Conservation (phyloP, 768 basidiomycete species). For the Terana coerulea region DNA sequence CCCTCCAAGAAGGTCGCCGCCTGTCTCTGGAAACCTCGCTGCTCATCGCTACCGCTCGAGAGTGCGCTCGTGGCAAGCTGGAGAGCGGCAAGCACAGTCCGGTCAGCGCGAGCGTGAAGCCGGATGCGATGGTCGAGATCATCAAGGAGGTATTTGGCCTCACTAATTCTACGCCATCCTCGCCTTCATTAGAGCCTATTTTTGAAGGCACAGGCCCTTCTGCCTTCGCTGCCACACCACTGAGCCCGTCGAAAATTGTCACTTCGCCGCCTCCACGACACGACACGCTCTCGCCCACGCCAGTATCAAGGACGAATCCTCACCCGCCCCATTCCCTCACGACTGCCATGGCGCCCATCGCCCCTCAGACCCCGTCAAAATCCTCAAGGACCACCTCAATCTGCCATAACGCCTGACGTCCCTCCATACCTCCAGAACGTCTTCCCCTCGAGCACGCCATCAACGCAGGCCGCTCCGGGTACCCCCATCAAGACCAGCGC, state of each 20-base stretch:
- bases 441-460: not conserved
- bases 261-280: constrained; percentile 6
- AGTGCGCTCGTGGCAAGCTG: constrained; percentile 35
- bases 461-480: not conserved
- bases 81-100: constrained; percentile 27
- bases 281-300: constrained; percentile 9
- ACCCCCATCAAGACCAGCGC: not conserved
- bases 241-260: constrained; percentile 8
- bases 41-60: constrained; percentile 50
- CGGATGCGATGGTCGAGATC: constrained; percentile 25
- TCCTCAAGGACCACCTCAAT: not conserved
- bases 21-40: constrained; percentile 58
- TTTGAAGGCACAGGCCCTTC: constrained; percentile 9
- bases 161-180: constrained; percentile 3
- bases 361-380: not conserved
- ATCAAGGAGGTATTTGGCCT: constrained; percentile 32
- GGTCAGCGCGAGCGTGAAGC: constrained; percentile 22
- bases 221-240: constrained; percentile 7
- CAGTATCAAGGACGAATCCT: not conserved
- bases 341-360: not conserved
- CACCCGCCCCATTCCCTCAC: not conserved
- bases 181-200: constrained; percentile 11
- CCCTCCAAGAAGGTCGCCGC: constrained; percentile 46
- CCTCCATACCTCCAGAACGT: constrained; percentile 2
- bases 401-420: not conserved